Evolutionary conservation across 2,329 filamentous ascomycete genomes (phyloP).

Genomic region (Fusarium sp.): DNA sequence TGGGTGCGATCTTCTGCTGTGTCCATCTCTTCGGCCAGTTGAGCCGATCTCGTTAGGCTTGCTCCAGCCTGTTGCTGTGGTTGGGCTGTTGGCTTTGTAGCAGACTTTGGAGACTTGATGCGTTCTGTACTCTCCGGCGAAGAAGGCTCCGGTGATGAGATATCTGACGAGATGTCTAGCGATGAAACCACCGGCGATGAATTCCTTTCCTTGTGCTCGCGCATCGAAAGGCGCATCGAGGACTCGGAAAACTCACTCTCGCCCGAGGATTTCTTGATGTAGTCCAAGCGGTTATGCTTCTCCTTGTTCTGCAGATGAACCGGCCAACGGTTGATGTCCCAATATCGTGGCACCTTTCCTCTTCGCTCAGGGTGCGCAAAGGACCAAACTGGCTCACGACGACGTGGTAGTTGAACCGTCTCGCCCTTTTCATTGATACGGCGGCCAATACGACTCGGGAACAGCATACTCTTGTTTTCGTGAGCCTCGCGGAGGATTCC

Average conservation of each 20-base stretch:
- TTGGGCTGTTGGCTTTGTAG: neutral
- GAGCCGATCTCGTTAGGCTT: neutral
- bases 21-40: neutral
- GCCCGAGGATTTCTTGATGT: too few relatives aligned
- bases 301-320: slow-evolving; percentile 49
- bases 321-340: slow-evolving; percentile 60
- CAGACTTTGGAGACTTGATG: neutral
- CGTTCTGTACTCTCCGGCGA: too few relatives aligned
- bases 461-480: slow-evolving; percentile 54
- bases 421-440: slow-evolving; percentile 24
- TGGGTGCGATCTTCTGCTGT: neutral
- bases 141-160: neutral
- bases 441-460: slow-evolving; percentile 49
- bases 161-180: neutral
- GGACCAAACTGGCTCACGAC: slow-evolving; percentile 47
- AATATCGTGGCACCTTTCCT: slow-evolving; percentile 47
- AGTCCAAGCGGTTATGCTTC: neutral
- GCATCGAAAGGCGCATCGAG: too few relatives aligned
- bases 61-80: neutral
- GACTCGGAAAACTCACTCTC: too few relatives aligned
- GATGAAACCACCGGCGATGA: too few relatives aligned
- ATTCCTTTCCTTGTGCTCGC: too few relatives aligned
- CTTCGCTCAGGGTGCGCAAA: slow-evolving; percentile 44
- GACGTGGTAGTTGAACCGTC: slow-evolving; percentile 23
- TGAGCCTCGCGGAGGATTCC: slow-evolving; percentile 56